Percentiles rank a stretch among this genome's conserved stretches.
phyloP scores from a whole-genome alignment of 371 early-diverging fungal species.

The Mucor mucedo region DNA sequence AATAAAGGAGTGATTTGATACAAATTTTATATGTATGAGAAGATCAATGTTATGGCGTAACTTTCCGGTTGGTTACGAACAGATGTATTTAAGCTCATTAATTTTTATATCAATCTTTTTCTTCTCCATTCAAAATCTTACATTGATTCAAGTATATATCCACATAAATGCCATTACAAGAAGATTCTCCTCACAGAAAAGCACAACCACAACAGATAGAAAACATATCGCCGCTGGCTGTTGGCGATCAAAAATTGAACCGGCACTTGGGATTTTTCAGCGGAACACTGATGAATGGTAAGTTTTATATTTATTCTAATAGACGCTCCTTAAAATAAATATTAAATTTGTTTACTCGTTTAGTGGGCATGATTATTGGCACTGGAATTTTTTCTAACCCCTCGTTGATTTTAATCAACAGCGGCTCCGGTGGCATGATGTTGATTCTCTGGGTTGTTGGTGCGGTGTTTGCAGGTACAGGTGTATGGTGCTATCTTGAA shows the following conservation, averaged over 20 bases:
- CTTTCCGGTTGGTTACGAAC: not conserved
- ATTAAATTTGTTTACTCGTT: not conserved
- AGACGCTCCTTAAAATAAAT: too few relatives aligned
- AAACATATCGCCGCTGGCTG: slow-evolving; percentile 26
- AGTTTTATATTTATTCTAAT: too few relatives aligned
- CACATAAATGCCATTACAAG: not conserved
- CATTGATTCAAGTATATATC: not conserved
- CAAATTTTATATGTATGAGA: not conserved
- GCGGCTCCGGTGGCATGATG: slow-evolving; percentile 48
- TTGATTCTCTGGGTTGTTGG: slow-evolving; percentile 36
- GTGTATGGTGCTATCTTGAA: slow-evolving; percentile 38
- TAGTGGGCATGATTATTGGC: slow-evolving; percentile 37
- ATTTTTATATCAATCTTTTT: not conserved
- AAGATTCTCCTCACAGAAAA: not conserved
- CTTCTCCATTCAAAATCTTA: not conserved
- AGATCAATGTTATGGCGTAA: not conserved
- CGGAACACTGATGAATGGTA: slow-evolving; percentile 33
- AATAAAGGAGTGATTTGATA: not conserved
- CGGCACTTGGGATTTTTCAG: slow-evolving; percentile 34
- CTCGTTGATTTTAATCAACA: slow-evolving; percentile 25
- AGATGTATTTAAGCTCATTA: not conserved
- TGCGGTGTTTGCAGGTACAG: slow-evolving; percentile 31
- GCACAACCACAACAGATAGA: slow-evolving; percentile 22
- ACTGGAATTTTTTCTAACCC: slow-evolving; percentile 47
- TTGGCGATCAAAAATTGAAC: slow-evolving; percentile 31